These are phyloP conservation scores for Sphaerosporella brunnea DNA, from an alignment of 495 filamentous ascomycete species.

Conservation along the genomic window DNA sequence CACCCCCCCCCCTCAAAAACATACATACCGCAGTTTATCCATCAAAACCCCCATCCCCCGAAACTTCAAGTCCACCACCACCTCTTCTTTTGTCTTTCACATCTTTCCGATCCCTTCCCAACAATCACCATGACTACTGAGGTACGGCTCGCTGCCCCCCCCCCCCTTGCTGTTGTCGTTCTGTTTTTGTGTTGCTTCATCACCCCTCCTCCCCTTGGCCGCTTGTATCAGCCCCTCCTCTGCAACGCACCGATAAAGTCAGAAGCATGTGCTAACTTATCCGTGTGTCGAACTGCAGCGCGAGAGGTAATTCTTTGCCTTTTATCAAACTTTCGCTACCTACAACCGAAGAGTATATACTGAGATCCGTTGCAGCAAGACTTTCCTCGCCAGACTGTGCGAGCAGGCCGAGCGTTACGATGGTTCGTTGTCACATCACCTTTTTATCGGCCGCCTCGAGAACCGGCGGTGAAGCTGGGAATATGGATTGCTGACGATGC, in stretches of 20 bases:
- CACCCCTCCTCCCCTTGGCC: constrained; percentile 27
- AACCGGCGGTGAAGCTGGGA: not conserved
- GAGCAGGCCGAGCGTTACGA: constrained; percentile 99
- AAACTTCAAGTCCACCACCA: constrained; percentile 19
- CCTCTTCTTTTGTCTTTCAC: constrained; percentile 22
- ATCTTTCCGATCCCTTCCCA: constrained; percentile 16
- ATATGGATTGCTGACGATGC: constrained; percentile 24
- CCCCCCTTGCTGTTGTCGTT: constrained; percentile 21
- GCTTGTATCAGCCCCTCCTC: constrained; percentile 32
- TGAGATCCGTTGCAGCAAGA: constrained; percentile 57
- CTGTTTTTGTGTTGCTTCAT: constrained; percentile 15
- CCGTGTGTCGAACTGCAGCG: constrained; percentile 43
- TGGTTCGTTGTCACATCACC: constrained; percentile 40
- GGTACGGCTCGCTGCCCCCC: constrained; percentile 34
- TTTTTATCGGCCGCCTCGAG: constrained; percentile 3
- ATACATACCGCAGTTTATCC: too few relatives aligned
- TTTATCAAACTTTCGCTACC: not conserved
- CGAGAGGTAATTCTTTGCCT: constrained; percentile 51
- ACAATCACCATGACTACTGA: constrained; percentile 44
- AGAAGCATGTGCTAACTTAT: constrained; percentile 34
- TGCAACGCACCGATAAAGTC: not conserved
- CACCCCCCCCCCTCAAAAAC: constrained; percentile 17
- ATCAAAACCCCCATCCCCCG: constrained; percentile 11
- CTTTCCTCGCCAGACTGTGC: constrained; percentile 97
- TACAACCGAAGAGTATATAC: too few relatives aligned